Evolutionary conservation across 179 eudicot genomes (phyloP), one percentile per base, ranked within the genome.

Genomic region (Sideroxylon spinosum): DNA sequence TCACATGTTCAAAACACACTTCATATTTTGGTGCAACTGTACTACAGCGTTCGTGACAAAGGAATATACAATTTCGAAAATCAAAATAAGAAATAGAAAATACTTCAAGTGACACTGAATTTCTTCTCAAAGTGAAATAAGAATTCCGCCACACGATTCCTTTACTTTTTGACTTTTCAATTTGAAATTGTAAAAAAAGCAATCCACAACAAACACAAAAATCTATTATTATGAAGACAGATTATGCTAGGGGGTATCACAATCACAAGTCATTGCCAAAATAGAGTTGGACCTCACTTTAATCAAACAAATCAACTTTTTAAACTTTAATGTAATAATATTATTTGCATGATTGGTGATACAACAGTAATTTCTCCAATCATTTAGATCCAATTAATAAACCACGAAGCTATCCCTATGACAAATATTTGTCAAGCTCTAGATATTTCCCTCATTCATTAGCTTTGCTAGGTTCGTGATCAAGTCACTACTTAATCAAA

Each of bases 261-360:
- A 66, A 66, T 17, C 71, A 66, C 71, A 68, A 68, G 72, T 12
- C 52, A 68, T 17, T 68, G 72, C 52, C 72, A 68, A 68, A 53
- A 19, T 65, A 65, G 28, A 65, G 69, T 14, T 65, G n/a, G 69
- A 65, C 44, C 46, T 11, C 46, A 11, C n/a, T 65, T 14, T 25
- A 22, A 23, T 62, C 16, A 59, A 22, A 59, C 23, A 19, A 13
- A 65, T 29, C 46, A 65, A 6, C 69, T 65, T 65, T 65, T 32
- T 32, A 32, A 65, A 65, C 46, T 65, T 65, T 46, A 65, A 13
- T 65, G 69, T 12, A 65, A 16, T 62, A 62, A 61, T 22, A 22
- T 62, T 8, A 62, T 62, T 25, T 26, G n/a, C 69, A 65, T 29
- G 69, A 65, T 65, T 65, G 69, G 46, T 65, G 28, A 13, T 6